Evolutionary conservation across 176 grass and related monocot species (phyloP).

Genomic region (Oryza coarctata): DNA sequence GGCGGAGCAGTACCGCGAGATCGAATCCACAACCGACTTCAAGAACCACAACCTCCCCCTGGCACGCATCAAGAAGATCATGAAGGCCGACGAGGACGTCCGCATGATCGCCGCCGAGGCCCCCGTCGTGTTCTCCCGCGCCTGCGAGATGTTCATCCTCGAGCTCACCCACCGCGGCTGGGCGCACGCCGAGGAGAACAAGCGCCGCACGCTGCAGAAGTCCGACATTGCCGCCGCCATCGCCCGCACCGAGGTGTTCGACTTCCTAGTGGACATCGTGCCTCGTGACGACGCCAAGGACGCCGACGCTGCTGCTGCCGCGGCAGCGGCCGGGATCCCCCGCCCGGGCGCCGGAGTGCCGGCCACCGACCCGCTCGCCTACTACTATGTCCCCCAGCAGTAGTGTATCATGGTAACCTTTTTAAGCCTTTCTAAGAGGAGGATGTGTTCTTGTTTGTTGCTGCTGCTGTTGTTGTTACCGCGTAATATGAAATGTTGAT

Average conservation of each 20-base stretch:
- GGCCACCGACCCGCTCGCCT: conserved; percentile 49
- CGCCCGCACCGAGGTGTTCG: conserved; percentile 88
- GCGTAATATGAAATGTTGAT: conserved; percentile 42
- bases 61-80: conserved; percentile 95
- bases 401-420: conserved; percentile 32
- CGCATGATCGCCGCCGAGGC: conserved; percentile 95
- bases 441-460: neutral
- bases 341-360: conserved; percentile 47
- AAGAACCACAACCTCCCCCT: conserved; percentile 90
- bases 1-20: conserved; percentile 90
- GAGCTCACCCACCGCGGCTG: conserved; percentile 86
- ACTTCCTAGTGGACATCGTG: conserved; percentile 89
- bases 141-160: conserved; percentile 95
- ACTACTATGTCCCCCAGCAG: conserved; percentile 70
- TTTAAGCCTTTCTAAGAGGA: neutral
- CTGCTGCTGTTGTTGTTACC: neutral
- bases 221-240: conserved; percentile 88
- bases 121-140: conserved; percentile 80
- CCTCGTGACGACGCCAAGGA: conserved; percentile 82
- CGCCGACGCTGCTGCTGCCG: conserved; percentile 19
- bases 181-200: conserved; percentile 96
- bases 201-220: conserved; percentile 87
- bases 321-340: conserved; percentile 45
- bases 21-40: conserved; percentile 77
- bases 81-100: conserved; percentile 97